A percentile compares a stretch with the other conserved stretches of the same genome.
These are phyloP conservation scores for Stellera chamaejasme DNA, from an alignment of 345 rosid species.

Conservation along the genomic window DNA sequence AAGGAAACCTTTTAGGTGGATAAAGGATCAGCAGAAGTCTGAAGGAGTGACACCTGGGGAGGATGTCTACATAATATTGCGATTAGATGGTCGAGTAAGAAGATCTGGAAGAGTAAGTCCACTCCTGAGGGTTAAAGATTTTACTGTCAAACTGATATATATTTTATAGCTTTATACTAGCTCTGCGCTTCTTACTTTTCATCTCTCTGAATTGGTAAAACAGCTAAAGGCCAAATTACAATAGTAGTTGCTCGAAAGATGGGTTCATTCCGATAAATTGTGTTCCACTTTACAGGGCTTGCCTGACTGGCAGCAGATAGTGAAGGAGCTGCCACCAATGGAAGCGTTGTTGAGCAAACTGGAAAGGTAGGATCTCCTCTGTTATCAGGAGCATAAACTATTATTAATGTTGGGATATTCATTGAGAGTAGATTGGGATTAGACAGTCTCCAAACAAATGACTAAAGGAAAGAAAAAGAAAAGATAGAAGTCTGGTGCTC, in stretches of 20 bases:
- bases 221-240: too few species aligned
- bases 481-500: too few species aligned
- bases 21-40: conserved; percentile 78
- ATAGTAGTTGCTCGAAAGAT: too few species aligned
- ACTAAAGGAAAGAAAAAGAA: too few species aligned
- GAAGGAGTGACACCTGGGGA: conserved; percentile 85
- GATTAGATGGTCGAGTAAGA: conserved; percentile 94
- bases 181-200: too few species aligned
- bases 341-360: conserved; percentile 85
- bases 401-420: too few species aligned
- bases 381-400: too few species aligned
- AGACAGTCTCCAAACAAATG: too few species aligned
- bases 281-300: conserved; percentile 45
- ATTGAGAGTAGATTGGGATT: too few species aligned
- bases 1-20: conserved; percentile 52
- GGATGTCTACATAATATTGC: conserved; percentile 81
- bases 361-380: conserved; percentile 42
- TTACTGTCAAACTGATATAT: too few species aligned
- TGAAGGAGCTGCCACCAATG: conserved; percentile 66
- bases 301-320: conserved; percentile 85
- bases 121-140: not conserved
- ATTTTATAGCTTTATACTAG: too few species aligned
- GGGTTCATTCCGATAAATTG: not conserved
- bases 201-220: too few species aligned
- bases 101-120: conserved; percentile 77